These are phyloP conservation scores for Limnomonas spitsbergensis DNA, from an alignment of 139 green algal species.

Conservation along the genomic window DNA sequence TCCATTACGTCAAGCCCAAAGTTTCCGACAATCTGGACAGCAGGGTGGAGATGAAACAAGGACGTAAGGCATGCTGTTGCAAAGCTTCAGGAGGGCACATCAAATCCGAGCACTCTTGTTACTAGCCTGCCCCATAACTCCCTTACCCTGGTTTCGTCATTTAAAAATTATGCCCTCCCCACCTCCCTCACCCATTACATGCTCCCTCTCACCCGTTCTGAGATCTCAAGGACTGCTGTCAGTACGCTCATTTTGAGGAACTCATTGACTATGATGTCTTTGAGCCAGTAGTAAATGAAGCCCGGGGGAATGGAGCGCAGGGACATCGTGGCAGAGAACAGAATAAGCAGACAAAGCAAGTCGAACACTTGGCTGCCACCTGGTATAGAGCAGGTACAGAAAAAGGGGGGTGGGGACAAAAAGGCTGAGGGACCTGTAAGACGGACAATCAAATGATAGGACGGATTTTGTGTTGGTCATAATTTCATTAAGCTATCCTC, in stretches of 20 bases:
- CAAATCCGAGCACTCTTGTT: not conserved
- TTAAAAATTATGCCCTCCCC: not conserved
- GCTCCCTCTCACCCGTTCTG: slow-evolving; percentile 66
- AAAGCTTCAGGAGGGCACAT: not conserved
- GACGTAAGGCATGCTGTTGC: not conserved
- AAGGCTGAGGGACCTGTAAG: too few species aligned
- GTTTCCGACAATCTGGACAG: slow-evolving; percentile 71
- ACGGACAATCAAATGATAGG: too few species aligned
- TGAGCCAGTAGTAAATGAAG: slow-evolving; percentile 82
- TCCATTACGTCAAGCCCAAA: slow-evolving; percentile 82
- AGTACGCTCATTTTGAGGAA: slow-evolving; percentile 89
- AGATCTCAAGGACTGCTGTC: slow-evolving; percentile 78
- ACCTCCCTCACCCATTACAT: not conserved
- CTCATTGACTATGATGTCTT: slow-evolving; percentile 58
- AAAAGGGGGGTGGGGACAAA: too few species aligned
- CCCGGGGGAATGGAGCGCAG: slow-evolving; percentile 68
- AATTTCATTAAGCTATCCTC: too few species aligned
- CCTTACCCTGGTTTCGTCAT: too few species aligned
- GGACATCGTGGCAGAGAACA: slow-evolving; percentile 45
- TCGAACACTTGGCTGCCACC: slow-evolving; percentile 70
- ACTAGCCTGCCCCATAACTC: not conserved
- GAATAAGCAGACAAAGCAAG: slow-evolving; percentile 66
- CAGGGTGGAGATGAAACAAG: not conserved
- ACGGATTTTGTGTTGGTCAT: too few species aligned
- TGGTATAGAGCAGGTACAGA: too few species aligned